Percentiles rank a stretch among this genome's conserved stretches.
phyloP scores from a whole-genome alignment of 208 protist genomes.

The Acanthamoeba royreba region DNA sequence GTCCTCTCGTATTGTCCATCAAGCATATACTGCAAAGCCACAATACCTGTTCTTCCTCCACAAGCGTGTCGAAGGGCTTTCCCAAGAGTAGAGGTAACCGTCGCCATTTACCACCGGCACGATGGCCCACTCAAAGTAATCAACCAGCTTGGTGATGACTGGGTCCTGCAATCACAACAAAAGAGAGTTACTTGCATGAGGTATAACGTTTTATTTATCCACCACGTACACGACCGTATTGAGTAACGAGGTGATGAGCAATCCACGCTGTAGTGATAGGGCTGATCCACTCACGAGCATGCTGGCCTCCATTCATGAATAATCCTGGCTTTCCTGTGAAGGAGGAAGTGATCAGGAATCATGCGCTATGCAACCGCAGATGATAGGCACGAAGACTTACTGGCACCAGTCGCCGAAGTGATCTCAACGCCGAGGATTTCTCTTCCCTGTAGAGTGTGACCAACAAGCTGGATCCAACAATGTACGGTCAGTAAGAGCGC shows the following conservation, averaged over 20 bases:
- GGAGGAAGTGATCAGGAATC: too few relatives aligned
- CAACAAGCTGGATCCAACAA: background rate
- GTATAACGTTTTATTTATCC: too few relatives aligned
- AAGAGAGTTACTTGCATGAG: too few relatives aligned
- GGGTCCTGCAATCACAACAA: background rate
- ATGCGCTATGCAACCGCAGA: too few relatives aligned
- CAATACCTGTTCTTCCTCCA: slow-evolving; percentile 70
- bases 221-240: background rate
- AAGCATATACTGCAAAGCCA: too few relatives aligned
- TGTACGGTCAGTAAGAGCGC: background rate
- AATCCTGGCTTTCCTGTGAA: background rate
- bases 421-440: background rate
- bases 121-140: slow-evolving; percentile 43
- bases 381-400: background rate
- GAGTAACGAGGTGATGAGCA: slow-evolving; percentile 41
- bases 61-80: slow-evolving; percentile 46
- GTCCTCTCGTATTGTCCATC: too few relatives aligned
- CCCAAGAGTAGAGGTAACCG: slow-evolving; percentile 63
- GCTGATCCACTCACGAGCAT: slow-evolving; percentile 64
- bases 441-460: background rate
- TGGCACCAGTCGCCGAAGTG: background rate
- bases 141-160: background rate
- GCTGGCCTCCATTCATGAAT: slow-evolving; percentile 8
- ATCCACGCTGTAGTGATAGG: slow-evolving; percentile 49
- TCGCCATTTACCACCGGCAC: slow-evolving; percentile 63